Conservation (phyloP, 345 rosid species). For the Psidium friedrichsthalianum region DNA sequence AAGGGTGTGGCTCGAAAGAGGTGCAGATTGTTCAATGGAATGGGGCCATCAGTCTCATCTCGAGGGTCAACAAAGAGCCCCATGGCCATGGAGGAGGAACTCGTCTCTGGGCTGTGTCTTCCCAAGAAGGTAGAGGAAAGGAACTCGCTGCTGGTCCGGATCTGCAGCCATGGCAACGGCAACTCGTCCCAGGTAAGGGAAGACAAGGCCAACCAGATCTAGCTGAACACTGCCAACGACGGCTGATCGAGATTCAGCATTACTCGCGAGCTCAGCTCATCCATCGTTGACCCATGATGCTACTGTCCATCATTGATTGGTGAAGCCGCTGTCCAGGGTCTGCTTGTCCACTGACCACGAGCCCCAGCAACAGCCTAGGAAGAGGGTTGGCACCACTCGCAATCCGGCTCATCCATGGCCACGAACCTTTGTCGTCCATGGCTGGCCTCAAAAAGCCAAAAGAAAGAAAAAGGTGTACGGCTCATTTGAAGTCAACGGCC, state of each 20-base stretch:
- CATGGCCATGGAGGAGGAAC: not conserved
- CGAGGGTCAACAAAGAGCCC: not conserved
- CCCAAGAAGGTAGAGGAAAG: not conserved
- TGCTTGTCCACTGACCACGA: not conserved
- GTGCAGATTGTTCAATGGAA: not conserved
- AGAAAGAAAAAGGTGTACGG: not conserved
- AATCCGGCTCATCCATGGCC: not conserved
- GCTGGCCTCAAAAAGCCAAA: not conserved
- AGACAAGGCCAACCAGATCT: not conserved
- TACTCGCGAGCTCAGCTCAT: not conserved
- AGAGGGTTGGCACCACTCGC: not conserved
- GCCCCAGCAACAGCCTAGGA: not conserved
- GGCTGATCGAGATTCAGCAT: rapidly evolving
- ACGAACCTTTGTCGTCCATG: not conserved
- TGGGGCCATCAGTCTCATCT: not conserved
- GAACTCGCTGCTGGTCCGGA: not conserved
- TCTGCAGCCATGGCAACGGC: not conserved
- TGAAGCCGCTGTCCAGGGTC: not conserved
- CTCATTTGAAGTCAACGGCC: not conserved
- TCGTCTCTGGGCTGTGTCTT: not conserved
- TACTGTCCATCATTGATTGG: not conserved
- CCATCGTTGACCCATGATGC: not conserved
- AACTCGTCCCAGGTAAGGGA: not conserved
- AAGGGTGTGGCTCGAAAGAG: not conserved
- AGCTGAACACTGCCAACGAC: not conserved